Evolutionary conservation across 371 early-diverging fungal species (phyloP), one percentile per base, ranked within the genome.

Genomic region (Rhizopus delemar): DNA sequence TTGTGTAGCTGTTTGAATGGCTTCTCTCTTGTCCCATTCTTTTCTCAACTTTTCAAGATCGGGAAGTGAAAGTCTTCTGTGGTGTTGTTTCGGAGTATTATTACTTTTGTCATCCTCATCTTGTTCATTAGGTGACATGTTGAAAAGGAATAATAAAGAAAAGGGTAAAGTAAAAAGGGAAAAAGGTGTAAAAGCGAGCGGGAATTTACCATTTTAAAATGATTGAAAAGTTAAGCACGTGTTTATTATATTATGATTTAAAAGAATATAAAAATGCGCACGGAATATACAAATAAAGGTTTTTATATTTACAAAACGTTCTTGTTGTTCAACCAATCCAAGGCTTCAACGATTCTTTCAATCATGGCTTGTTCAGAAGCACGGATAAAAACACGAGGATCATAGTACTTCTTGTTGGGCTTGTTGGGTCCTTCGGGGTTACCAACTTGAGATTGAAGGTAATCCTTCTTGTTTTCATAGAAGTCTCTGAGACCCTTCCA

Each of bases 391-490:
- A 91, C 91, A 71, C 95, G 90, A 49, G 95, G 95, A 69, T 94
- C 95, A 74, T 94, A 94, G 80, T 82, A 88, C 82, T 94, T 94
- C 90, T 94, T 94, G 88, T 94, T 94, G 74, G 94, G 95, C 85
- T 93, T 93, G 77, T 84, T 84, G 16, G 77, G 77, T 57, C 94
- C 94, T 57, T 93, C 93, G 60, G 94, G 94, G 81, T 94, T 94
- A 60, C 95, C 95, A 56, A 94, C 91, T 80, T 94, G 94, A 38
- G 78, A 63, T 80, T 92, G 88, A 54, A 94, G 86, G 72, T 93
- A 91, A 39, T 59, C 87, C 81, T 87, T 83, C 79, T 90, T 82
- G 62, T 69, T 68, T 60, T 88, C 82, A 62, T 88, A 87, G 68
- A 84, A 91, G 66, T 87, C 80, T 53, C 84, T 82, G 65, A 91